Evolutionary conservation across 192 early-diverging fungal species (phyloP).

Genomic region (Diversispora epigaea): DNA sequence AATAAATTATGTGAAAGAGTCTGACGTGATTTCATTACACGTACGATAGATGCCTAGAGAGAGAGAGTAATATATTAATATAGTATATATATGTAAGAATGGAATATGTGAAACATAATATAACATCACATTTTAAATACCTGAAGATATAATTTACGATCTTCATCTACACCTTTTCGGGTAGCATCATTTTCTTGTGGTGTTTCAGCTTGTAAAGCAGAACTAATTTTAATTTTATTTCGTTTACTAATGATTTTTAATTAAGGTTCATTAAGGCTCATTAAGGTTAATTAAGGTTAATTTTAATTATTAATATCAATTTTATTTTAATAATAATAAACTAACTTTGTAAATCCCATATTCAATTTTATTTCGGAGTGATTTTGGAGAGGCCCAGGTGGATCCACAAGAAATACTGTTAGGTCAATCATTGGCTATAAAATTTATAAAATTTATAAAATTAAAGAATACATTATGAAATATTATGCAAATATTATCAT

Average conservation of each 20-base stretch:
- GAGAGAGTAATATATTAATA: conserved; percentile 56
- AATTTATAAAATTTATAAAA: conserved; percentile 26
- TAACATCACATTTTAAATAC: conserved; percentile 26
- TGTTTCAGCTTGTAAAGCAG: conserved; percentile 58
- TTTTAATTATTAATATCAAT: conserved; percentile 28
- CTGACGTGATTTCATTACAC: conserved; percentile 81
- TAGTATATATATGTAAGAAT: conserved; percentile 12
- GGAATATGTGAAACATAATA: background rate
- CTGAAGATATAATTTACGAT: conserved; percentile 73
- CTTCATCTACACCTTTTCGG: conserved; percentile 70
- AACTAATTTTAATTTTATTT: conserved; percentile 75
- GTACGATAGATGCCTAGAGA: conserved; percentile 85
- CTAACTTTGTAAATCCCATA: conserved; percentile 56
- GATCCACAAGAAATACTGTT: conserved; percentile 41
- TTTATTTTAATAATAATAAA: conserved; percentile 10
- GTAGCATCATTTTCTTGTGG: conserved; percentile 61
- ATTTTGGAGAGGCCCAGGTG: conserved; percentile 24
- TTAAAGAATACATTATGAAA: background rate
- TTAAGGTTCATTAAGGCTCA: conserved; percentile 23
- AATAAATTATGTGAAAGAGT: conserved; percentile 65
- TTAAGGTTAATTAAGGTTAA: conserved; percentile 29
- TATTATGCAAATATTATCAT: background rate
- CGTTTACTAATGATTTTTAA: conserved; percentile 62
- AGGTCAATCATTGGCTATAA: conserved; percentile 57
- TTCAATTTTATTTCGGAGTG: conserved; percentile 44